A percentile compares a stretch with the other conserved stretches of the same genome.
Evolutionary conservation across 1,284 basidiomycete genomes (phyloP).

Genomic region (Sporisorium reilianum): DNA sequence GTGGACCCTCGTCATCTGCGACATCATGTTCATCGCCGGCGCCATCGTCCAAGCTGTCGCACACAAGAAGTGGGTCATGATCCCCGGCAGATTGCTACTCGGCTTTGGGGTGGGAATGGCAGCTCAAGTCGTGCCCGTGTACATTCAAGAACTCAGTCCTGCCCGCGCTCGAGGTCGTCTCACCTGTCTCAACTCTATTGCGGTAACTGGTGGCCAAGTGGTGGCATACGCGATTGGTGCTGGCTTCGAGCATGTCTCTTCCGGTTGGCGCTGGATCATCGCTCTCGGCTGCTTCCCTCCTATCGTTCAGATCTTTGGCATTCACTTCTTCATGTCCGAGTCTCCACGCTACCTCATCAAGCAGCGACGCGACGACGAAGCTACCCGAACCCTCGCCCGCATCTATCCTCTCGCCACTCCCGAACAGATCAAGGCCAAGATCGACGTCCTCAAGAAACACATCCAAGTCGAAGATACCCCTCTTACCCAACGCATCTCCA

Average conservation of each 20-base stretch:
- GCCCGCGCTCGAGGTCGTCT: slow-evolving; percentile 69
- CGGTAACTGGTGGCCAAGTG: slow-evolving; percentile 71
- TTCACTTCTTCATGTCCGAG: slow-evolving; percentile 69
- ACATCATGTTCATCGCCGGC: slow-evolving; percentile 65
- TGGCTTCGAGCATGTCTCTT: slow-evolving; percentile 48
- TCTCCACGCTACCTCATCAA: slow-evolving; percentile 69
- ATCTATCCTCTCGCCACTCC: slow-evolving; percentile 63
- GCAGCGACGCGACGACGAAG: slow-evolving; percentile 59
- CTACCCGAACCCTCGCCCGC: slow-evolving; percentile 58
- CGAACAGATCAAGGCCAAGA: slow-evolving; percentile 68
- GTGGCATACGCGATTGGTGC: slow-evolving; percentile 68
- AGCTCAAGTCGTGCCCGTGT: slow-evolving; percentile 69
- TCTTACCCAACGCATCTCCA: slow-evolving; percentile 15
- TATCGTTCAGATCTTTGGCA: slow-evolving; percentile 62
- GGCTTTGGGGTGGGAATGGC: slow-evolving; percentile 70
- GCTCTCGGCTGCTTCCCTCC: slow-evolving; percentile 69
- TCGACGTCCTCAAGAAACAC: slow-evolving; percentile 67
- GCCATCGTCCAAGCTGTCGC: slow-evolving; percentile 69
- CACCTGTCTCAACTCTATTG: slow-evolving; percentile 69
- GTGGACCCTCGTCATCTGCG: slow-evolving; percentile 62
- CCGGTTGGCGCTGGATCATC: slow-evolving; percentile 70
- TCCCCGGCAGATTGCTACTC: slow-evolving; percentile 70
- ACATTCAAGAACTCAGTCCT: slow-evolving; percentile 70
- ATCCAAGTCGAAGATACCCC: slow-evolving; percentile 55
- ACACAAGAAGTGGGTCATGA: slow-evolving; percentile 67